A percentile compares a stretch with the other conserved stretches of the same genome.
phyloP scores from a whole-genome alignment of 768 basidiomycete species.

The Pleurotus salmoneostramineus region DNA sequence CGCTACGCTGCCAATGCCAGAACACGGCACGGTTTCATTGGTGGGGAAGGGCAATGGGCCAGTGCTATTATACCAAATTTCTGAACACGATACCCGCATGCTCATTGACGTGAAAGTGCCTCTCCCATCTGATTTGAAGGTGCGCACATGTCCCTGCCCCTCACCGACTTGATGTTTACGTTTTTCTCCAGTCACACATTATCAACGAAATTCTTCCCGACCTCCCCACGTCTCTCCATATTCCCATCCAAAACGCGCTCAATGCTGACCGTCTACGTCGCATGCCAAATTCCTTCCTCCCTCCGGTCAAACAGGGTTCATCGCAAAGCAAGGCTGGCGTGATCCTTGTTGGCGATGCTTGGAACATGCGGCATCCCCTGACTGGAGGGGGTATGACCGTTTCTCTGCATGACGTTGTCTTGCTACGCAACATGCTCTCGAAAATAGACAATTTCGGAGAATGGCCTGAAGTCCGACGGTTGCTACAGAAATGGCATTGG shows the following conservation, averaged over 20 bases:
- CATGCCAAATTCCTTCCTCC: slow-evolving; percentile 96
- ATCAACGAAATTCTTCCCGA: slow-evolving; percentile 71
- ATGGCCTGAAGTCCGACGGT: slow-evolving; percentile 45
- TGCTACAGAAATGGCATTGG: slow-evolving; percentile 82
- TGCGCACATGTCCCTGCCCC: slow-evolving; percentile 20
- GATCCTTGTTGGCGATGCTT: slow-evolving; percentile 89
- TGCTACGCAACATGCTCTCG: slow-evolving; percentile 61
- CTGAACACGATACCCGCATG: slow-evolving; percentile 84
- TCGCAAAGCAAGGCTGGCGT: slow-evolving; percentile 58
- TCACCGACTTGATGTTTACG: background rate
- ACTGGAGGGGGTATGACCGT: slow-evolving; percentile 99
- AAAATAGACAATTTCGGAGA: slow-evolving; percentile 38
- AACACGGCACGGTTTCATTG: slow-evolving; percentile 83
- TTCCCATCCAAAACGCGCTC: slow-evolving; percentile 63
- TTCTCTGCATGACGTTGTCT: slow-evolving; percentile 80
- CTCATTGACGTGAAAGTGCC: slow-evolving; percentile 87
- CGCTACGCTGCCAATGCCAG: slow-evolving; percentile 62
- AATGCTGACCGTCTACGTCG: slow-evolving; percentile 76
- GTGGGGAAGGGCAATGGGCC: slow-evolving; percentile 74
- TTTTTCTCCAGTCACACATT: slow-evolving; percentile 56
- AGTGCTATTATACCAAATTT: slow-evolving; percentile 92
- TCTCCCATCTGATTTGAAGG: slow-evolving; percentile 80
- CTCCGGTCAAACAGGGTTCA: slow-evolving; percentile 65
- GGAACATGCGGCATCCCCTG: slow-evolving; percentile 99
- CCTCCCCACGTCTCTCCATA: slow-evolving; percentile 71